A percentile compares a stretch with the other conserved stretches of the same genome.
Conservation (phyloP, 768 basidiomycete genomes). For the Suillus sp. region DNA sequence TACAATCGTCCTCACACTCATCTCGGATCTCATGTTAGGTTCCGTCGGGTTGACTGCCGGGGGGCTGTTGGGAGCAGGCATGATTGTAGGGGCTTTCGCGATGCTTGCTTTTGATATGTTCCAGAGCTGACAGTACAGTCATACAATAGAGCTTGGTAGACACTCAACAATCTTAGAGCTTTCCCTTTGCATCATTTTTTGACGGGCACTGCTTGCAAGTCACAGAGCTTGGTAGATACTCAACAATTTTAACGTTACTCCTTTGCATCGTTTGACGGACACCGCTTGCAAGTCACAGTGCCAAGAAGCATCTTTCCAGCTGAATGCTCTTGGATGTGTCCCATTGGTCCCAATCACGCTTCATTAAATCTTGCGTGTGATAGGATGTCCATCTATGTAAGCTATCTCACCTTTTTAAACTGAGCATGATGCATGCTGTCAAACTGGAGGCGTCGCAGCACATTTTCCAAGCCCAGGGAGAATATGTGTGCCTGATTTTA, state of each 20-base stretch:
- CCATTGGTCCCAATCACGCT: neutral
- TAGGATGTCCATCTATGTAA: neutral
- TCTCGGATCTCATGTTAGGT: slow-evolving; percentile 78
- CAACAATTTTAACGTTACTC: slow-evolving; percentile 1
- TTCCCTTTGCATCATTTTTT: slow-evolving; percentile 1
- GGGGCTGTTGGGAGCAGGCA: slow-evolving; percentile 74
- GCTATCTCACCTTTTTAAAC: neutral
- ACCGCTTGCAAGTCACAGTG: neutral
- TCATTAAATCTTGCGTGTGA: neutral
- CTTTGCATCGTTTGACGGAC: slow-evolving; percentile 1
- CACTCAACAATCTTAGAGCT: slow-evolving; percentile 1
- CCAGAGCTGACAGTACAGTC: slow-evolving; percentile 26
- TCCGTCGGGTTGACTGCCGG: slow-evolving; percentile 64
- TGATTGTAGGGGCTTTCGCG: slow-evolving; percentile 83
- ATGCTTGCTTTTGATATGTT: slow-evolving; percentile 76
- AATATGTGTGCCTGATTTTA: neutral
- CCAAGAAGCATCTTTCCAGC: too few species aligned
- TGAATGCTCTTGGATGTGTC: neutral
- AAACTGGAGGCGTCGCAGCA: neutral
- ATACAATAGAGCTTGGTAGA: neutral
- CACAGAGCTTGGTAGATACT: neutral
- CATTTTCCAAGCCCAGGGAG: neutral
- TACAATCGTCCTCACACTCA: slow-evolving; percentile 87
- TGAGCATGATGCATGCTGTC: neutral
- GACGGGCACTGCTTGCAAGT: neutral